Evolutionary conservation across 208 protist species (phyloP), one percentile per base, ranked within the genome.

Genomic region (Crithidia expoeki): DNA sequence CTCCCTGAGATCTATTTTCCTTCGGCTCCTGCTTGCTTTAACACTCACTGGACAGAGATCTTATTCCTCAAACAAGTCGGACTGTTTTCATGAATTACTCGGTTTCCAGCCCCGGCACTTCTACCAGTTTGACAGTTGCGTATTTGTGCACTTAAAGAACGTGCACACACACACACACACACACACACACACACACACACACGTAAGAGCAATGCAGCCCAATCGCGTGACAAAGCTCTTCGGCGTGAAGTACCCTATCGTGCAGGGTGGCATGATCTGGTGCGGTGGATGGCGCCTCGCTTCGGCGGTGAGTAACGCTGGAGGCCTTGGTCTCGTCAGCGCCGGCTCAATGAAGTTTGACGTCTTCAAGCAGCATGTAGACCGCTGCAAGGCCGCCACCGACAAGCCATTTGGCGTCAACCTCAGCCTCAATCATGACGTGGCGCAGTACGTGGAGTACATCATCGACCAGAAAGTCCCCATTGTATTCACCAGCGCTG

Each of bases 401-500:
- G 25, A 52, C 61, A 94, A 92, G 63, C 87, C 89, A 17, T 94
- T 94, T 34, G 91, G 86, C 34, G 91, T 96, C 36, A 96, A 96
- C 75, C 44, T 96, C 47, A 65, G 86, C 9, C 77, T 90, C 21
- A 61, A n/a, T 36, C 34, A 59, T 2, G 76, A 89, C 28, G 77
- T 83, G 27, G 40, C 68, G 21, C 58, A 57, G 33, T 84, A 83
- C 72, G 85, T 91, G 33, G 58, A 85, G 12, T 79, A 77, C 65
- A 61, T 96, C 51, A 77, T 96, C n/a, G 87, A 94, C 47, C 79
- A 96, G 71, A 90, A 90, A 50, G 78, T 96, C 16, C 84, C 88
- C 6, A 72, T 96, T 51, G 91, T 96, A 34, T 93, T 94, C 75
- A 96, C 91, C n/a, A 90, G 87, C 34, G 91, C 89, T 0, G 90